Evolutionary conservation across 148 eudicot species (phyloP), one percentile per base, ranked within the genome.

Genomic region (Chenopodium berlandieri): DNA sequence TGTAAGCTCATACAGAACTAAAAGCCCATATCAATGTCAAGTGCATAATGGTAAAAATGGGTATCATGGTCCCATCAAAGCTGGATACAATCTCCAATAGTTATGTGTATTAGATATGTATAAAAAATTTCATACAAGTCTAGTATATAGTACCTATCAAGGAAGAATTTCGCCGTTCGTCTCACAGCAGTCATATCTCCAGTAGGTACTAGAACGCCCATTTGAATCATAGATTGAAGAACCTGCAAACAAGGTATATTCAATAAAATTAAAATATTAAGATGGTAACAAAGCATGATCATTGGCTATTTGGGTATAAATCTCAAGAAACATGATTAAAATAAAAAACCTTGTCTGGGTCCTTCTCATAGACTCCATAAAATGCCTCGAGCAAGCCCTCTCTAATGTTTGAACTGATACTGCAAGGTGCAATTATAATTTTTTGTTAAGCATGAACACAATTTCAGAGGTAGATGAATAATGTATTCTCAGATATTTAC

Each of bases 141-240:
- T 32, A 32, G 3, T 20, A 25, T 63, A 23, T 66, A 82, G 76
- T 84, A 96, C 99, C 97, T 96, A 81, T 92, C 91, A 75, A 96
- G 98, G 86, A 96, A 96, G 85, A 96, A 96, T 68, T 82, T 90
- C 52, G 99, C 99, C 71, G 99, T 96, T 86, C 99, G 85, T 88
- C 97, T 88, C 73, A 96, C 93, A 82, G 99, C 99, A 78, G 99
- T 96, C 93, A 91, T 89, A 81, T 96, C 99, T 76, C 99, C 99
- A 52, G 99, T 96, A 83, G 99, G 99, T 50, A 96, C 99, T 50
- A 96, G 92, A 75, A 96, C 97, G 72, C 99, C 99, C 99, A 96
- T 96, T 85, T 92, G 97, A 88, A 96, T 83, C 97, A 91, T 96
- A 67, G 99, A 89, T 84, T 94, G 93, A 85, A 96, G 90, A 77